These are phyloP conservation scores for Discostella pseudostelligera DNA, from an alignment of 108 stramenopile species.

Conservation along the genomic window DNA sequence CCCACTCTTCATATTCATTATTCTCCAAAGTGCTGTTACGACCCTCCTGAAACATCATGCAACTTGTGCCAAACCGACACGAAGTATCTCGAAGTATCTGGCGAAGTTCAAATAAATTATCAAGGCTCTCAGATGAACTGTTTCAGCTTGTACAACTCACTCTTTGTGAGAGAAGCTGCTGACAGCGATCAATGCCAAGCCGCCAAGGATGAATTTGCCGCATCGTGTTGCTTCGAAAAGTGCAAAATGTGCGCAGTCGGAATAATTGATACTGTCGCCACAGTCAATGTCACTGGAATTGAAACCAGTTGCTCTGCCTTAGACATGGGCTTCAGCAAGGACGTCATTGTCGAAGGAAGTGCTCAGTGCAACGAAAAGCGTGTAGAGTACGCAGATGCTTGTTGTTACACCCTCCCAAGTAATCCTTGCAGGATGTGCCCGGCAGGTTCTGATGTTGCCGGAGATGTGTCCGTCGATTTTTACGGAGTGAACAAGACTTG, in stretches of 20 bases:
- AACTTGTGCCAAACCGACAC: slow-evolving; percentile 39
- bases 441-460: slow-evolving; percentile 22
- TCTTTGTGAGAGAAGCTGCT: slow-evolving; percentile 41
- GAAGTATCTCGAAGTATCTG: slow-evolving; percentile 38
- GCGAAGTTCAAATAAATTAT: slow-evolving; percentile 20
- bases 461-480: slow-evolving; percentile 29
- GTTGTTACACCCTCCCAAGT: slow-evolving; percentile 45
- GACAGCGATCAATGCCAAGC: slow-evolving; percentile 41
- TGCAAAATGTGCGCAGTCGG: slow-evolving; percentile 40
- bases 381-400: slow-evolving; percentile 25
- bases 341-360: slow-evolving; percentile 32
- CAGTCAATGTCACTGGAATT: slow-evolving; percentile 24
- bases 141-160: slow-evolving; percentile 38
- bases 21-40: slow-evolving; percentile 28
- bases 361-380: slow-evolving; percentile 22
- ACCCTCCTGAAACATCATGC: slow-evolving; percentile 38
- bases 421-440: slow-evolving; percentile 40
- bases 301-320: slow-evolving; percentile 30
- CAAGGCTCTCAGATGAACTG: slow-evolving; percentile 30
- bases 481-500: slow-evolving; percentile 35
- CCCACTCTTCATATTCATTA: background rate
- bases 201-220: slow-evolving; percentile 27
- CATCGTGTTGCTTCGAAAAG: slow-evolving; percentile 41
- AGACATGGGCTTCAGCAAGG: slow-evolving; percentile 35
- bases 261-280: slow-evolving; percentile 40